Base-by-base conservation (phyloP, 352 stramenopile species). In the Pseudoperonospora humuli region DNA sequence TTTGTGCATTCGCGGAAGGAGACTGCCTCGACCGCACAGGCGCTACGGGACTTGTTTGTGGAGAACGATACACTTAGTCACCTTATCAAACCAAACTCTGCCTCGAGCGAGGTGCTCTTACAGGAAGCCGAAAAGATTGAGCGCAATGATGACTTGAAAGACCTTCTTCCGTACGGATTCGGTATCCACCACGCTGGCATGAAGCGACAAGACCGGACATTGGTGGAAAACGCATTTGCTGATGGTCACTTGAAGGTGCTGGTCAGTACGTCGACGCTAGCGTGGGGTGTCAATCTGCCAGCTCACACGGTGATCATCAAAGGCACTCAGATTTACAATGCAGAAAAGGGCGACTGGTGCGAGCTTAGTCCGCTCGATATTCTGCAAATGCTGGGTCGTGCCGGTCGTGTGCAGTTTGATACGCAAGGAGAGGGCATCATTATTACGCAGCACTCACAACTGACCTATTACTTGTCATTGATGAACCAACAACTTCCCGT, bases 251-350 rank as follows among this genome's bases (percentile, higher is more conserved):
- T 99, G 49, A 86, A 91, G 51, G 96, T 99, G 4, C 64, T 99
- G 14, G 93, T 97, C 39, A 98, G 87, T 33, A 99, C 97, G 5
- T 96, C 96, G 24, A 99, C 97, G 24, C 73, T 99, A 11, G 97
- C 97, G 1, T 99, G 97, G 97, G 97, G 97, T 68, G 96, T 99
- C 15, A 99, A 99, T 64, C 67, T 99, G 35, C 97, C 97, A 5
- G 96, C 96, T 0, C 96, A 99, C 69, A 98, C 96, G 4, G 97
- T 99, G 11, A 99, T 99, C 53, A 99, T 99, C 61, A 99, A 99
- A 71, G 97, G 97, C n/a, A 99, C 97, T 20, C 96, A 99, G 61
- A 98, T 99, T 55, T 99, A 99, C 74, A 97, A 98, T 51, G 96
- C 96, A 3, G 93, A 98, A 39, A 95, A 97, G 50, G 95, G 96